Evolutionary conservation across 352 stramenopile genomes (phyloP).

Genomic region (Thraustotheca clavata): DNA sequence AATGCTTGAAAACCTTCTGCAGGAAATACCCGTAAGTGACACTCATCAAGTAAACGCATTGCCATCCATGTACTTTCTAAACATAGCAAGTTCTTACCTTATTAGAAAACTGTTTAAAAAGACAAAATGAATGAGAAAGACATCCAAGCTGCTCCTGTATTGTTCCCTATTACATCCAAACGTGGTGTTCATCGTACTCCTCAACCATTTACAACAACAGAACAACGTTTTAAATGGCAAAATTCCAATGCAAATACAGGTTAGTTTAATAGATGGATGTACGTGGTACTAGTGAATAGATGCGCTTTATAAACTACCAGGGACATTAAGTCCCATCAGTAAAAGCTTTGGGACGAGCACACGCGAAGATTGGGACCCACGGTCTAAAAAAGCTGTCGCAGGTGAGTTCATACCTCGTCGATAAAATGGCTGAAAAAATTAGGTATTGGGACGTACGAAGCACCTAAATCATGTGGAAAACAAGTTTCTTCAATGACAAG

Average conservation of each 20-base stretch:
- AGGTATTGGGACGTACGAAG: constrained; percentile 53
- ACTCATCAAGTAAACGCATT: no score
- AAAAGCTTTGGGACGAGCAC: constrained; percentile 77
- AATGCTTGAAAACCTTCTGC: no score
- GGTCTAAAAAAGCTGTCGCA: constrained; percentile 44
- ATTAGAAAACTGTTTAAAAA: no score
- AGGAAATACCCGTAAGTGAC: no score
- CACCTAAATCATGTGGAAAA: constrained; percentile 41
- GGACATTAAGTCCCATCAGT: constrained; percentile 45
- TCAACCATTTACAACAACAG: constrained; percentile 54
- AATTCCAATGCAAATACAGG: constrained; percentile 27
- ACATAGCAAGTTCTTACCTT: no score
- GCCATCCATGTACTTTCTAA: no score
- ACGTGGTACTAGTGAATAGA: constrained; percentile 29
- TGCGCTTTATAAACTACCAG: constrained; percentile 61
- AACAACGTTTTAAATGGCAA: constrained; percentile 71
- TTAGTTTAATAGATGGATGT: not conserved
- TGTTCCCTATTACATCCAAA: constrained; percentile 74
- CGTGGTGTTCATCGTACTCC: constrained; percentile 54
- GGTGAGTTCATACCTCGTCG: constrained; percentile 16
- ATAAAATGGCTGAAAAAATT: not conserved
- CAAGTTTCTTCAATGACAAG: constrained; percentile 48
- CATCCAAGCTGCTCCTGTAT: not conserved
- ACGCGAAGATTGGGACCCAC: constrained; percentile 66
- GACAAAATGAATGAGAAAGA: constrained; percentile 13